phyloP scores from a whole-genome alignment of 768 basidiomycete species.

The Trametes gibbosa region DNA sequence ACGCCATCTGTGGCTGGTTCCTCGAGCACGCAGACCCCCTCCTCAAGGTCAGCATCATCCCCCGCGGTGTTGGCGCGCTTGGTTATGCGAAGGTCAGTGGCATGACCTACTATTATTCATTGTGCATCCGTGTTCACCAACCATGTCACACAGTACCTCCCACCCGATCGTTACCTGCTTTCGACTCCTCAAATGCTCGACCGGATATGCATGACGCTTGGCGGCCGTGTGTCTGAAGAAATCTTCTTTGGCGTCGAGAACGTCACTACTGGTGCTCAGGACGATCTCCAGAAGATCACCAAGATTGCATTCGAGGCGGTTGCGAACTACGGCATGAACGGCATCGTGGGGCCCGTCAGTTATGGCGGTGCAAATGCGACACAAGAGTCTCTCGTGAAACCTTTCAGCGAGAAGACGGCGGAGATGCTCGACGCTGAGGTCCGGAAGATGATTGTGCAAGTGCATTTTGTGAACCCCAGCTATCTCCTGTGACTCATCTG shows the following conservation, averaged over 20 bases:
- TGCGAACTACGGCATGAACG: constrained; percentile 97
- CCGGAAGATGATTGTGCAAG: constrained; percentile 89
- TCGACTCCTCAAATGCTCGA: constrained; percentile 94
- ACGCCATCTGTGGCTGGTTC: constrained; percentile 98
- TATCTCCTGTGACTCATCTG: neutral
- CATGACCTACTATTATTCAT: neutral
- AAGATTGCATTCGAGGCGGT: constrained; percentile 96
- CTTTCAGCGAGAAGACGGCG: constrained; percentile 96
- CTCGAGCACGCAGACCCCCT: constrained; percentile 95
- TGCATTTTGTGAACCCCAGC: constrained; percentile 17
- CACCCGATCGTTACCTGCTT: constrained; percentile 92
- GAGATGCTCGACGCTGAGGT: constrained; percentile 91
- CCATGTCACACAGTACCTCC: constrained; percentile 71
- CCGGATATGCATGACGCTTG: constrained; percentile 97
- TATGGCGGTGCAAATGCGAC: constrained; percentile 88
- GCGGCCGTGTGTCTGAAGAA: constrained; percentile 96
- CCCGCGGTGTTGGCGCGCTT: constrained; percentile 90
- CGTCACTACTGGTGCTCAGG: constrained; percentile 97
- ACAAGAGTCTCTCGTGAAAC: constrained; percentile 91
- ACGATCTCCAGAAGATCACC: constrained; percentile 97
- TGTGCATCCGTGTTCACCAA: neutral
- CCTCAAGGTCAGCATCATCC: constrained; percentile 97
- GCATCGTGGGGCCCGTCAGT: constrained; percentile 90
- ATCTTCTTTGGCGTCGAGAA: constrained; percentile 92
- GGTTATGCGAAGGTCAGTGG: constrained; percentile 86